Evolutionary conservation across 352 stramenopile genomes (phyloP).

Genomic region (Globisporangium solare): DNA sequence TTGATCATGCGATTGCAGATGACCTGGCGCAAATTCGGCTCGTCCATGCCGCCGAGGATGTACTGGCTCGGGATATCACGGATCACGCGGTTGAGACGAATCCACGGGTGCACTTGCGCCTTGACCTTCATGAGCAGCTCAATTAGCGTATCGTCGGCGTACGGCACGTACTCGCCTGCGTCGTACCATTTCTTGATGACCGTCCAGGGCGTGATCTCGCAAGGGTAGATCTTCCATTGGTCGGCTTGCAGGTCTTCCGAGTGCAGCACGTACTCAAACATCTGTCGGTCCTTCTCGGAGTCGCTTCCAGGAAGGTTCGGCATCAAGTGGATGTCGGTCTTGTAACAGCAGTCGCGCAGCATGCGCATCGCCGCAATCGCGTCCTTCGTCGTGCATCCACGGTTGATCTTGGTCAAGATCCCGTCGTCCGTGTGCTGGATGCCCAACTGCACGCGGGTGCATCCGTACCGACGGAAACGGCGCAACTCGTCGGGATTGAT

Average conservation of each 20-base stretch:
- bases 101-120: slow-evolving; percentile 91
- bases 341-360: slow-evolving; percentile 92
- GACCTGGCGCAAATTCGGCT: slow-evolving; percentile 89
- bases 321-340: slow-evolving; percentile 93
- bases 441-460: slow-evolving; percentile 86
- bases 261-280: slow-evolving; percentile 90
- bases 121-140: slow-evolving; percentile 90
- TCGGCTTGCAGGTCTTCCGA: slow-evolving; percentile 89
- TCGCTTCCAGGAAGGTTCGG: slow-evolving; percentile 87
- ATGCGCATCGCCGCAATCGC: slow-evolving; percentile 72
- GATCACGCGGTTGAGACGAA: slow-evolving; percentile 92
- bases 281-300: slow-evolving; percentile 75
- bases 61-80: slow-evolving; percentile 93
- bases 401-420: slow-evolving; percentile 91
- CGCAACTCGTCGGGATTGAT: slow-evolving; percentile 87
- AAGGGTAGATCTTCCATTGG: slow-evolving; percentile 95
- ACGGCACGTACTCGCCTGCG: slow-evolving; percentile 84
- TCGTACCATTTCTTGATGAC: slow-evolving; percentile 91
- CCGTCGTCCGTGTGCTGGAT: slow-evolving; percentile 91
- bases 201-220: slow-evolving; percentile 89
- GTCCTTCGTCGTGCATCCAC: slow-evolving; percentile 75
- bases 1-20: slow-evolving; percentile 83
- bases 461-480: slow-evolving; percentile 78
- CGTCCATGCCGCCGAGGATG: slow-evolving; percentile 90
- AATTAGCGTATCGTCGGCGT: slow-evolving; percentile 84